Base-by-base conservation (phyloP, 768 basidiomycete genomes). In the Leccinum rimulosum region DNA sequence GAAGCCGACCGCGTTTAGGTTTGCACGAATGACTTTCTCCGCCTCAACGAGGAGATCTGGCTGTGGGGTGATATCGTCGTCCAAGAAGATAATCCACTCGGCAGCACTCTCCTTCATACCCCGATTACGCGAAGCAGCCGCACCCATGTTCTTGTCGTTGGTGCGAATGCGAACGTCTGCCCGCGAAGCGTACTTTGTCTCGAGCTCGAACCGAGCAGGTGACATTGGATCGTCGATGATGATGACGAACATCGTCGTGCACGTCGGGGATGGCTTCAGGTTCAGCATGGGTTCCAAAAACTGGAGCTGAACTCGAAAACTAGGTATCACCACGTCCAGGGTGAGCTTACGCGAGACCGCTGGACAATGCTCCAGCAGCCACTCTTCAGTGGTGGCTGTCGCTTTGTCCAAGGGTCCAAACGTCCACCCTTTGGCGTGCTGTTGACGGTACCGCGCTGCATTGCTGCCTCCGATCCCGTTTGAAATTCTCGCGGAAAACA, bases 31-130 rank as follows among this genome's bases (percentile, higher is more conserved):
- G 27, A 61, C 68, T 50, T 73, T 75, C 70, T 84, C 83, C 0
- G 77, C 75, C 54, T 81, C 73, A 31, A 76, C 40, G 10, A 85
- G 73, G 15, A 86, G 64, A 63, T 82, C 69, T 7, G 65, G 55
- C 25, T 66, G 61, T 0, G 82, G 83, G 5, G 68, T 63, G 22
- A 85, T 71, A 52, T 86, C 84, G 60, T 86, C 85, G 62, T 86
- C 84, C n/a, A 87, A 73, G 68, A 86, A 87, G 19, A 79, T 66
- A 1, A 80, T 73, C 83, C 82, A 85, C 31, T 85, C 82, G 0
- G 82, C 83, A 0, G 84, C 72, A 15, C 82, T 82, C 67, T 85
- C 83, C 43, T 67, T 66, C 61, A 85, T 70, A 9, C 84, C 83
- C 52, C 83, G 66, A 66, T 87, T 85, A 5, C 85, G 76, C 12